Conservation (phyloP, 441 rosid genomes). For the Macaranga tanarius region DNA sequence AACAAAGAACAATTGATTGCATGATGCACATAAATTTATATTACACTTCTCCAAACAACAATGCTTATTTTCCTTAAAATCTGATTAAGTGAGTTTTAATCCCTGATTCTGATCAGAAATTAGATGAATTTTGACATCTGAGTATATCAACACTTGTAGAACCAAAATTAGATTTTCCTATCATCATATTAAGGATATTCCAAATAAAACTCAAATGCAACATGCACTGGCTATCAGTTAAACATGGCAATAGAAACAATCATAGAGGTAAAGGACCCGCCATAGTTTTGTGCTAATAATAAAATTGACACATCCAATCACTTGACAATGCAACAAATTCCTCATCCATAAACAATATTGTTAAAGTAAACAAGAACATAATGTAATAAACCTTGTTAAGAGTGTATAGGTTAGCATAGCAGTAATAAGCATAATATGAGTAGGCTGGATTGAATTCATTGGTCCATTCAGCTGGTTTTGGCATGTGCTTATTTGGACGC, state of each 20-base stretch:
- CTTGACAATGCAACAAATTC: slow-evolving; percentile 12
- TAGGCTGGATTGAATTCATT: slow-evolving; percentile 76
- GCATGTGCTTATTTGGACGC: slow-evolving; percentile 86
- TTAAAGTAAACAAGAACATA: slow-evolving; percentile 12
- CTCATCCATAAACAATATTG: not conserved
- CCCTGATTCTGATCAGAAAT: not conserved
- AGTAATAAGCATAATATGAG: slow-evolving; percentile 72
- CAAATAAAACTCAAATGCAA: slow-evolving; percentile 6
- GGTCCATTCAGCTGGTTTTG: slow-evolving; percentile 66
- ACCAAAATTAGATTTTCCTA: not conserved
- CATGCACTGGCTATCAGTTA: not conserved
- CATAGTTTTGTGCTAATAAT: not conserved
- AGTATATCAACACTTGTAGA: not conserved
- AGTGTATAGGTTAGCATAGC: slow-evolving; percentile 67
- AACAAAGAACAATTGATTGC: not conserved
- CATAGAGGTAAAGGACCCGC: not conserved
- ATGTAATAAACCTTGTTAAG: slow-evolving; percentile 51
- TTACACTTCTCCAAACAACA: not conserved
- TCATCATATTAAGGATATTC: slow-evolving; percentile 5
- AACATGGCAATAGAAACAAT: not conserved
- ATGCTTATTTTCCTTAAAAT: not conserved
- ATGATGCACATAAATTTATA: slow-evolving; percentile 5
- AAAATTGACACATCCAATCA: not conserved
- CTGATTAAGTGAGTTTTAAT: not conserved
- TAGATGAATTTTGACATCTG: not conserved